A percentile compares a stretch with the other conserved stretches of the same genome.
phyloP scores from a whole-genome alignment of 352 stramenopile genomes.

The Globisporangium emineosum region DNA sequence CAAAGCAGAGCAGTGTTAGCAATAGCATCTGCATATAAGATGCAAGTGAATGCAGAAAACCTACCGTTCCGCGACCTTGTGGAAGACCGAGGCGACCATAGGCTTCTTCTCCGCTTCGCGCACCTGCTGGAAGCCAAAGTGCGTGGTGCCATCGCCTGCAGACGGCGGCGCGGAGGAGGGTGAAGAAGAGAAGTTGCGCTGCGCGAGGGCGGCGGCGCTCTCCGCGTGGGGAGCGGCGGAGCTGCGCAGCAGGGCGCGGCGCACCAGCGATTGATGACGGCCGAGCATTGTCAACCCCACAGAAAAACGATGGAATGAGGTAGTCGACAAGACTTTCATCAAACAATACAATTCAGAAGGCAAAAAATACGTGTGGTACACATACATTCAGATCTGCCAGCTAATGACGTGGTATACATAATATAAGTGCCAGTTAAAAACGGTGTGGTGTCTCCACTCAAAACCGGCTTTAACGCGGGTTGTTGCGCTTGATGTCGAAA shows the following conservation, averaged over 20 bases:
- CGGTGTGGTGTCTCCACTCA: no score
- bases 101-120: conserved; percentile 92
- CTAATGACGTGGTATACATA: no score
- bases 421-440: no score
- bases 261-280: conserved; percentile 11
- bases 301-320: conserved; percentile 17
- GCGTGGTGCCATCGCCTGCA: conserved; percentile 43
- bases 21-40: neutral
- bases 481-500: neutral
- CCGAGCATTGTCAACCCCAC: conserved; percentile 12
- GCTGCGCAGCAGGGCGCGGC: conserved; percentile 7
- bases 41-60: neutral
- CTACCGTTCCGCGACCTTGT: conserved; percentile 96
- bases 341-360: no score
- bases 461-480: no score
- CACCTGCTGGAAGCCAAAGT: conserved; percentile 91
- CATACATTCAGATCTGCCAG: no score
- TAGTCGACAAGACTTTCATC: neutral
- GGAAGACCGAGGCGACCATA: conserved; percentile 96
- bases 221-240: neutral
- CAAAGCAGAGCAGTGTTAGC: neutral
- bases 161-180: neutral
- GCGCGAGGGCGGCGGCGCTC: neutral
- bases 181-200: neutral
- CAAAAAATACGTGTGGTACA: no score